Base-by-base conservation (phyloP, 495 filamentous ascomycete species). In the Aspergillus asperescens region DNA sequence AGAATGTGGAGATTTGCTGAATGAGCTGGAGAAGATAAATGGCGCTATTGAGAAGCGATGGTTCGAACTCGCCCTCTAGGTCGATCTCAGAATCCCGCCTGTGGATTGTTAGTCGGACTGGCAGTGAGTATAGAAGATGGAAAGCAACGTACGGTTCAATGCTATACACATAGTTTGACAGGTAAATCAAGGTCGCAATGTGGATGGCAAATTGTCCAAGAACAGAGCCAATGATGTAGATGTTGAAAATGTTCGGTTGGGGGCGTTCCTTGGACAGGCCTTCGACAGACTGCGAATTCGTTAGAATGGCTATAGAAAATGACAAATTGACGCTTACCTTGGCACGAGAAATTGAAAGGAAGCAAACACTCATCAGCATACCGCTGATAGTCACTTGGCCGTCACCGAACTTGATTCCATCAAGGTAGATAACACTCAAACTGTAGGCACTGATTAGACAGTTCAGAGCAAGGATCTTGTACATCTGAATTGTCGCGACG, bases 281-380 rank as follows among this genome's bases (percentile, higher is more conserved):
- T 73, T 97, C 93, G 40, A 99, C 94, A 43, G 91, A 87, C 80
- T 88, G 47, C 2, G 25, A 40, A 54, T 23, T 31, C 32, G 57
- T 75, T 56, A 74, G 62, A 41, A 46, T 19, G 9, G 23, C 15
- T 23, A 32, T 34, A 25, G 13, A 25, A 18, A 6, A 27, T 7
- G 7, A 9, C 2, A 16, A 28, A 39, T 19, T 52, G 19, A 20
- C 28, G 16, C 70, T 58, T 72, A 85, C 84, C 81, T 86, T 92
- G 32, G 93, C 93, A 38, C 93, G 83, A 18, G 93, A 97, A 60
- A 99, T 92, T 22, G 89, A 95, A 63, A 99, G 74, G 77, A 97
- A 99, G 77, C 93, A 99, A 45, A 99, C 93, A 66, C 91, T 96
- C 94, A 99, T 96, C 70, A 99, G 81, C 89, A 99, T 97, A 58